These are phyloP conservation scores for Neurospora sp. DNA, from an alignment of 495 filamentous ascomycete species.

Conservation along the genomic window DNA sequence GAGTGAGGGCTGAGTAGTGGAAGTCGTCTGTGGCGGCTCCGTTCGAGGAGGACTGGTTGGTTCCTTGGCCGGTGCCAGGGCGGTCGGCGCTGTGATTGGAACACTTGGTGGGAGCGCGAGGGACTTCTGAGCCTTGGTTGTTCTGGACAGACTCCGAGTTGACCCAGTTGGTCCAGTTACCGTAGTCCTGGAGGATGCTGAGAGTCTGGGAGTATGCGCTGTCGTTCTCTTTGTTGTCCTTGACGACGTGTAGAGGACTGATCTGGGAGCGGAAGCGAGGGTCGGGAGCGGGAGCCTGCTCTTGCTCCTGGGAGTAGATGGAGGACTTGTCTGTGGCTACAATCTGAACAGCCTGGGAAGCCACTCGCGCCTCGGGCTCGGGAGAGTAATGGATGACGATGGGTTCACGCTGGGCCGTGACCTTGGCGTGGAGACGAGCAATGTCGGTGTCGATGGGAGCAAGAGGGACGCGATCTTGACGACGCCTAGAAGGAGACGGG, in stretches of 20 bases:
- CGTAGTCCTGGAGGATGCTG: slow-evolving; percentile 18
- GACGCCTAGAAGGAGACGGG: background rate
- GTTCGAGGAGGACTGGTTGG: background rate
- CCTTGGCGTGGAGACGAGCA: slow-evolving; percentile 5
- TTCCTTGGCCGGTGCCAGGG: background rate
- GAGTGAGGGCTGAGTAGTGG: slow-evolving; percentile 11
- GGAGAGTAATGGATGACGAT: slow-evolving; percentile 1
- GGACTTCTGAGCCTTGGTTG: background rate
- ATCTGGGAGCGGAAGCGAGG: background rate
- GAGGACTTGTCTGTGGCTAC: slow-evolving; percentile 7
- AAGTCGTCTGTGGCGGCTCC: background rate
- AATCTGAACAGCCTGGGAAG: background rate
- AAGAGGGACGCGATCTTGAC: background rate
- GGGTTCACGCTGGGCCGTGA: background rate
- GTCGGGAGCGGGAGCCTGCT: background rate
- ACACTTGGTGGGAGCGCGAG: background rate
- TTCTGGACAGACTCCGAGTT: background rate
- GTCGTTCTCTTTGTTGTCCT: slow-evolving; percentile 1
- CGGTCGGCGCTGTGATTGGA: background rate
- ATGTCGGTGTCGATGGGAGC: slow-evolving; percentile 8
- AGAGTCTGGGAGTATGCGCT: slow-evolving; percentile 1
- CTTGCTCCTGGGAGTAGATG: slow-evolving; percentile 15
- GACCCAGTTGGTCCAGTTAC: slow-evolving; percentile 4
- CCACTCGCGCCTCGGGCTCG: background rate
- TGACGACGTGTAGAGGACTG: slow-evolving; percentile 18